Conservation (phyloP, 148 eudicot species). For the Persicaria maculosa region DNA sequence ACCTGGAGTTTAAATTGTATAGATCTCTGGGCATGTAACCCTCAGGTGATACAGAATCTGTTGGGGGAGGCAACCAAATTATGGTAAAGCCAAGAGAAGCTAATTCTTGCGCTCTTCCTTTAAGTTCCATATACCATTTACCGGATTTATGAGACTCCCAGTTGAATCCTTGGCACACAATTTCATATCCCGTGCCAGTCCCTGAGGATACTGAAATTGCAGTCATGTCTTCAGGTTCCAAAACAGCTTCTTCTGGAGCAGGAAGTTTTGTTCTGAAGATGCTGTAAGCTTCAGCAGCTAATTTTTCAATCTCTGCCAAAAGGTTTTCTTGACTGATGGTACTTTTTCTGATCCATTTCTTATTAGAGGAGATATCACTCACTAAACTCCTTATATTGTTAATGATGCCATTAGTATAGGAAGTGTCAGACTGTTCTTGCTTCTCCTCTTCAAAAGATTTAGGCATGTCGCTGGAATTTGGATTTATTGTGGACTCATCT, state of each 20-base stretch:
- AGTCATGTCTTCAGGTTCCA: constrained; percentile 38
- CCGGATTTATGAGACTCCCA: constrained; percentile 98
- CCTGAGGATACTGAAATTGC: constrained; percentile 46
- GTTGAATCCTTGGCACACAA: constrained; percentile 91
- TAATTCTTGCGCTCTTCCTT: constrained; percentile 51
- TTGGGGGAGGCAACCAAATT: constrained; percentile 96
- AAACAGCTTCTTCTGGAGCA: constrained; percentile 32
- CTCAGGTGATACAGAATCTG: constrained; percentile 96
- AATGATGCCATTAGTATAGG: constrained; percentile 60
- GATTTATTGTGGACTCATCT: constrained; percentile 11
- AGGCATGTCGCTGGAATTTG: constrained; percentile 16
- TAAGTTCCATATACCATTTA: constrained; percentile 82
- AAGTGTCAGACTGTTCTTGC: constrained; percentile 34
- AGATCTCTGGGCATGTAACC: constrained; percentile 98
- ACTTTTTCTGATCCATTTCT: constrained; percentile 53
- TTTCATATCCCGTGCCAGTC: constrained; percentile 87
- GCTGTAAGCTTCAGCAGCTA: constrained; percentile 97
- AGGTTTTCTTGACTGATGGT: constrained; percentile 74
- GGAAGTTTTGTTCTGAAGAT: constrained; percentile 62
- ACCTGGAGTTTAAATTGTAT: constrained; percentile 93
- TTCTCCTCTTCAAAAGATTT: constrained; percentile 21
- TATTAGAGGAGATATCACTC: constrained; percentile 64
- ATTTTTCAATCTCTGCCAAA: constrained; percentile 91
- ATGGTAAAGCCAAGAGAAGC: constrained; percentile 81
- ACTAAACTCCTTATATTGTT: constrained; percentile 65